phyloP scores from a whole-genome alignment of 345 rosid species.

The Populus pruinosa region DNA sequence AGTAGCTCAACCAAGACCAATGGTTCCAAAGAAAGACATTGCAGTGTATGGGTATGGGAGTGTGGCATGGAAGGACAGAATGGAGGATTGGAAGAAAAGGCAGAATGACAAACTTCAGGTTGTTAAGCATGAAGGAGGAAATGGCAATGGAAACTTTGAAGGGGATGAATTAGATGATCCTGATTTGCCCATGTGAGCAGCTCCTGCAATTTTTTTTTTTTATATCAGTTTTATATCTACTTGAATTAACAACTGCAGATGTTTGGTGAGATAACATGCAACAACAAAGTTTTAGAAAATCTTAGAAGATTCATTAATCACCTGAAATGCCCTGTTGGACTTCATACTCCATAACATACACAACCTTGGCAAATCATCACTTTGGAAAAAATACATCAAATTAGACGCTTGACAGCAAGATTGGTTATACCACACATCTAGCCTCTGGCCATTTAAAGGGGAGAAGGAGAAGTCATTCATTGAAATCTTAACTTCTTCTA shows the following conservation, averaged over 20 bases:
- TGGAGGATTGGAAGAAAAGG: constrained; percentile 90
- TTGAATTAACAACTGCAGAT: background rate
- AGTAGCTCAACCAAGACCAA: constrained; percentile 80
- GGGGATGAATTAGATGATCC: constrained; percentile 78
- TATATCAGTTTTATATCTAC: background rate
- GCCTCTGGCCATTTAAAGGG: background rate
- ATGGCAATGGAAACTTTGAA: constrained; percentile 46
- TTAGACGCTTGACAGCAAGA: background rate
- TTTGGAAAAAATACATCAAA: no score
- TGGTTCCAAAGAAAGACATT: constrained; percentile 88
- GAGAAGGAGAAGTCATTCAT: background rate
- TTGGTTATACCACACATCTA: background rate
- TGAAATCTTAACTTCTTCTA: no score
- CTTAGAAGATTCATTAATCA: background rate
- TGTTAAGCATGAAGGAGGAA: constrained; percentile 72
- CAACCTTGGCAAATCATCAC: no score
- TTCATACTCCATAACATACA: background rate
- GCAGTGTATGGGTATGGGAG: constrained; percentile 91
- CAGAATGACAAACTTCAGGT: constrained; percentile 82
- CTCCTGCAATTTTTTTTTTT: background rate
- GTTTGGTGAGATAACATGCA: background rate
- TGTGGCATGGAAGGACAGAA: constrained; percentile 96
- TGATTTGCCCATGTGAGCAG: constrained; percentile 79
- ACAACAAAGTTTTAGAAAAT: background rate
- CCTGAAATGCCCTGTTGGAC: background rate